Percentiles rank a stretch among this genome's conserved stretches.
These are phyloP conservation scores for Nicotiana attenuata DNA, from an alignment of 257 asterid genomes.

Conservation along the genomic window DNA sequence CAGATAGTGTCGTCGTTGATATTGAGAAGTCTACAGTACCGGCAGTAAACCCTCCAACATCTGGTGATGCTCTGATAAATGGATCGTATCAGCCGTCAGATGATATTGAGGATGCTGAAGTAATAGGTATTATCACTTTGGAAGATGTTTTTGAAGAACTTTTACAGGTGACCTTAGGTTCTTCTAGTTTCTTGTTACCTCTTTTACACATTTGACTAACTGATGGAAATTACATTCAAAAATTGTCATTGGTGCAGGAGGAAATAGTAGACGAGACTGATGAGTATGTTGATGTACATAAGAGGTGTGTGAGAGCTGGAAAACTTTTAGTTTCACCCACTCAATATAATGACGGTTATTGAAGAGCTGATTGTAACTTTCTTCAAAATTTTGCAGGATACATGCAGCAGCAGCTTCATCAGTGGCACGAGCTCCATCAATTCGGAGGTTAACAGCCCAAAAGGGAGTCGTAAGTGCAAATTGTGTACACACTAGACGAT, in stretches of 20 bases:
- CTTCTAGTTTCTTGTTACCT: constrained; percentile 1
- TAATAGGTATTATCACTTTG: constrained; percentile 76
- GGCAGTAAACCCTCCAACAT: constrained; percentile 17
- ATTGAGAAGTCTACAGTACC: constrained; percentile 43
- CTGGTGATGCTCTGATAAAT: constrained; percentile 31
- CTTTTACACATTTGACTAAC: background rate
- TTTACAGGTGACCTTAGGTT: constrained; percentile 53
- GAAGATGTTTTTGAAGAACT: constrained; percentile 97
- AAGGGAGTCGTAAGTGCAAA: constrained; percentile 58
- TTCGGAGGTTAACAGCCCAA: constrained; percentile 47
- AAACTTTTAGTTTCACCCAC: background rate
- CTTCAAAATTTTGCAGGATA: constrained; percentile 43
- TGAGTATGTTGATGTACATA: constrained; percentile 88
- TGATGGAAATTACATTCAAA: background rate
- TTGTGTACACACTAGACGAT: background rate
- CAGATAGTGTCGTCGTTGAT: constrained; percentile 43
- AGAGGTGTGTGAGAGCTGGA: constrained; percentile 38
- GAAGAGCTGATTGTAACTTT: background rate
- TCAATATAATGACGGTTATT: background rate
- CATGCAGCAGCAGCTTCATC: constrained; percentile 90
- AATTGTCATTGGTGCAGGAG: constrained; percentile 44
- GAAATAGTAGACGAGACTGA: constrained; percentile 95
- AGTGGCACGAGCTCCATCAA: constrained; percentile 79
- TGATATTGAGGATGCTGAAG: constrained; percentile 71
- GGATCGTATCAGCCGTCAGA: constrained; percentile 33